Base-by-base conservation (phyloP, 1,284 basidiomycete genomes). In the Ustilago hordei region DNA sequence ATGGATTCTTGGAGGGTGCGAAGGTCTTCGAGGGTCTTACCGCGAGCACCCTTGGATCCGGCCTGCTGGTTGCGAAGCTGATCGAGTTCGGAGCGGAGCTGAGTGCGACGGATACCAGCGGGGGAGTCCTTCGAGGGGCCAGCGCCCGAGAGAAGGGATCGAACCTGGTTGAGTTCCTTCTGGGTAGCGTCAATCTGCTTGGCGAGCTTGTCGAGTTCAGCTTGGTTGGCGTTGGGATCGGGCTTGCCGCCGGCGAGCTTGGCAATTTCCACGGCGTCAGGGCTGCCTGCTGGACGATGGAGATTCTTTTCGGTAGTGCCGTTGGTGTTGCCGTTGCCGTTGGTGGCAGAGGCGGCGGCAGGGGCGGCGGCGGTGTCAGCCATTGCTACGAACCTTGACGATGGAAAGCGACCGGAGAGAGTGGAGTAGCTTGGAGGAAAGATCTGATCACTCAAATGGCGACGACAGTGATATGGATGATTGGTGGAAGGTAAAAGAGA, bases 11-110 rank as follows among this genome's bases (percentile, higher is more conserved):
- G 91, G 60, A 95, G 85, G 32, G 90, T 82, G 85, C 93, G 94
- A 74, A 98, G 88, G 87, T 97, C 93, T 62, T 95, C 94, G 54
- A 92, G 87, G 55, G 93, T 89, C 88, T 94, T 95, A 36, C 89
- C 88, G 69, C 95, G 89, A 19, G 91, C 90, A 50, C 87, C 87
- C 89, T 98, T 98, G 88, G 88, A 91, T 74, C 89, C 90, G 47
- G 93, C 92, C 87, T 98, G 96, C 81, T 93, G 90, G 34, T 89
- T 90, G 50, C 93, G 92, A 69, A 98, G 90, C 61, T 87, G 81
- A 80, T 98, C 93, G 74, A 98, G 89, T 88, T 99, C 93, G 55
- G 91, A 88, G 75, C 91, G 91, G 67, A 99, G 91, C 61, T 89
- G 88, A 59, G 89, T 90, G 70, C 93, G 90, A 69, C 91, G 90